These are phyloP conservation scores for Chrysoporthe cubensis DNA, from an alignment of 2,329 filamentous ascomycete genomes.

Conservation along the genomic window DNA sequence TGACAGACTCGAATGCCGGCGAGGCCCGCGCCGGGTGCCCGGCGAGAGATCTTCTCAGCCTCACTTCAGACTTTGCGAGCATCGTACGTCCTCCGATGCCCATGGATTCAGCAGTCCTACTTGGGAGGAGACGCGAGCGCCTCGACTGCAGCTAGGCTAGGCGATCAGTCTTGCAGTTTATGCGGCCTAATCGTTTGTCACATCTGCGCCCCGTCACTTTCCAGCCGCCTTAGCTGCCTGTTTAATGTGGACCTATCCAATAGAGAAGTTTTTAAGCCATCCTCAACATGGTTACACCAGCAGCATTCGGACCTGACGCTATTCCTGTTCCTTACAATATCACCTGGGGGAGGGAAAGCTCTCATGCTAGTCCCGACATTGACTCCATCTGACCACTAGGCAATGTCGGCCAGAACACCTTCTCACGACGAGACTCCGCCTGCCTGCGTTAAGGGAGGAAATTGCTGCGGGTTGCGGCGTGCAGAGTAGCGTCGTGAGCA, in stretches of 20 bases:
- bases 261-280: background rate
- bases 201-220: conserved; percentile 1
- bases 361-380: too few relatives aligned
- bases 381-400: background rate
- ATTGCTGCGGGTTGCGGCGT: background rate
- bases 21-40: background rate
- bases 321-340: conserved; percentile 21
- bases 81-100: background rate
- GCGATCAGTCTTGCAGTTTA: conserved; percentile 10
- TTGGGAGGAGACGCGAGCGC: background rate
- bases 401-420: background rate
- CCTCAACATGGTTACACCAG: conserved; percentile 9
- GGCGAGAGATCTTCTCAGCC: background rate
- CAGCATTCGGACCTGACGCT: conserved; percentile 9
- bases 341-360: background rate
- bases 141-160: conserved; percentile 17
- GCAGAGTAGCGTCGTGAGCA: conserved; percentile 1
- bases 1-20: background rate
- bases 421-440: background rate
- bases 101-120: background rate
- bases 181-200: conserved; percentile 10
- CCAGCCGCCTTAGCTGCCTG: conserved; percentile 7
- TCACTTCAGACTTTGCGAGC: background rate
- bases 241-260: conserved; percentile 10
- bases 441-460: conserved; percentile 1